phyloP scores from a whole-genome alignment of 192 early-diverging fungal genomes.

The Podila epicladia region DNA sequence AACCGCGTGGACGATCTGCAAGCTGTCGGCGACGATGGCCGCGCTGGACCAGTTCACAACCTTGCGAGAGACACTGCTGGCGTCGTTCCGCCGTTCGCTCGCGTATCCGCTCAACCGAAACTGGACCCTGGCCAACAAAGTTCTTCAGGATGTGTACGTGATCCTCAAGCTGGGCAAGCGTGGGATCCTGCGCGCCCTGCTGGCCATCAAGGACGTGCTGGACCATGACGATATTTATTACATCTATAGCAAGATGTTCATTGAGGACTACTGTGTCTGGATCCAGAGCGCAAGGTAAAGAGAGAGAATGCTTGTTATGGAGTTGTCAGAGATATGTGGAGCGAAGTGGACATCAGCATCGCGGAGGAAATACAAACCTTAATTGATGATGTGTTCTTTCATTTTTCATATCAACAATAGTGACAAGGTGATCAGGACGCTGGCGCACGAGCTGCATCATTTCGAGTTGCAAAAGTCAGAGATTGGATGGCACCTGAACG shows the following conservation, averaged over 20 bases:
- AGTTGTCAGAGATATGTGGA: too few relatives aligned
- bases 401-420: slow-evolving; percentile 34
- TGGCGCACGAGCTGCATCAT: slow-evolving; percentile 85
- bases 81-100: slow-evolving; percentile 83
- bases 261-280: slow-evolving; percentile 99
- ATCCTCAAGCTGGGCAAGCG: slow-evolving; percentile 87
- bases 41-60: slow-evolving; percentile 81
- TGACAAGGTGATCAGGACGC: slow-evolving; percentile 75
- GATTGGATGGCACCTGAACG: slow-evolving; percentile 83
- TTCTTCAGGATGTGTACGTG: slow-evolving; percentile 84
- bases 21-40: slow-evolving; percentile 79
- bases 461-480: slow-evolving; percentile 73
- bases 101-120: slow-evolving; percentile 88
- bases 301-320: too few relatives aligned
- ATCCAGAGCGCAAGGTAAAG: slow-evolving; percentile 78
- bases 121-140: slow-evolving; percentile 76
- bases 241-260: slow-evolving; percentile 84
- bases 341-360: too few relatives aligned
- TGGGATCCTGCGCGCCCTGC: slow-evolving; percentile 79
- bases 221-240: slow-evolving; percentile 90
- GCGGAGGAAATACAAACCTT: too few relatives aligned
- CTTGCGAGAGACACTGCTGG: slow-evolving; percentile 65
- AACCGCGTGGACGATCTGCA: slow-evolving; percentile 91
- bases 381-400: not conserved
- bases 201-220: slow-evolving; percentile 83